A percentile compares a stretch with the other conserved stretches of the same genome.
phyloP scores from a whole-genome alignment of 2,329 filamentous ascomycete species.

The Colletotrichum paranaense region DNA sequence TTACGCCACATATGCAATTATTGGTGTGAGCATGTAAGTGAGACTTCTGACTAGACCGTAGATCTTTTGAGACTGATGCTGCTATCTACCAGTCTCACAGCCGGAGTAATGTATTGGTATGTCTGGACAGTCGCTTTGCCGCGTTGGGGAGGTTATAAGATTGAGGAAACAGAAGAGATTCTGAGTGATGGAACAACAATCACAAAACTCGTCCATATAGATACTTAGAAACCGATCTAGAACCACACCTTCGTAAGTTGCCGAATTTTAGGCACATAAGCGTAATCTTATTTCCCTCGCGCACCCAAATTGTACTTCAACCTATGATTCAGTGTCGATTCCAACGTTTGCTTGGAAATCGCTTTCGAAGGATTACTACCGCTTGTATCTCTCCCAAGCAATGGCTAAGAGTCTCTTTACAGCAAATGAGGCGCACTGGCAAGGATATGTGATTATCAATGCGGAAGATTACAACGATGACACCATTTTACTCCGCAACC shows the following conservation, averaged over 20 bases:
- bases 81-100: constrained; percentile 60
- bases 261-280: too few relatives aligned
- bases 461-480: not conserved
- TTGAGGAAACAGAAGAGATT: constrained; percentile 71
- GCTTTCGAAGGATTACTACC: too few relatives aligned
- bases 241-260: too few relatives aligned
- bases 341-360: too few relatives aligned
- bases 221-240: too few relatives aligned
- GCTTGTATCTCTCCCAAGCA: too few relatives aligned
- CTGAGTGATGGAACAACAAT: constrained; percentile 76
- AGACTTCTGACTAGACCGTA: not conserved
- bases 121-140: constrained; percentile 73
- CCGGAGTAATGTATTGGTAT: constrained; percentile 75
- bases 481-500: too few relatives aligned
- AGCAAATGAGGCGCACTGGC: not conserved
- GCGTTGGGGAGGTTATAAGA: constrained; percentile 64
- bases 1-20: constrained; percentile 65
- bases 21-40: constrained; percentile 64
- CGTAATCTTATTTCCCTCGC: too few relatives aligned
- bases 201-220: constrained; percentile 61
- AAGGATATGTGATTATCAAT: not conserved
- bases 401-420: too few relatives aligned
- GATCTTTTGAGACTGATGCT: not conserved
- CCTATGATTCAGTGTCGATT: too few relatives aligned
- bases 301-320: too few relatives aligned